Evolutionary conservation across 495 filamentous ascomycete genomes (phyloP), one percentile per base, ranked within the genome.

Genomic region (Astrothelium macrocarpum): DNA sequence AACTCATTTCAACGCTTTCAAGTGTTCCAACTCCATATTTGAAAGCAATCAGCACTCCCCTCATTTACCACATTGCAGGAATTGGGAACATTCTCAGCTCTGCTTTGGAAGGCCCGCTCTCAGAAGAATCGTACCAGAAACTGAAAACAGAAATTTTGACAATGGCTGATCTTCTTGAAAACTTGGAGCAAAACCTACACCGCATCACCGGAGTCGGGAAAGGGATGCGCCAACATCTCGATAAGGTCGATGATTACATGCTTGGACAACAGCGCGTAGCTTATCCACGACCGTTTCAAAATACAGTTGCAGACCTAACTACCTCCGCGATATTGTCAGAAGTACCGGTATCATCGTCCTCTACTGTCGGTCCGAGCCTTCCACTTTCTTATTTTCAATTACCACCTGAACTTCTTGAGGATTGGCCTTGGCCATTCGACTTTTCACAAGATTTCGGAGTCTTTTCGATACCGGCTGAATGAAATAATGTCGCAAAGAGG

Each of bases 21-120:
- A 73, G 73, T 34, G 74, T 81, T 0, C 80, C 79, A 0, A 68
- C 75, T 20, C 70, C 75, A 49, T 79, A 80, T 62, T 62, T 80
- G 49, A 75, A 73, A 53, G 78, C 78, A 5, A 81, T 83, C 61
- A 78, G 75, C 65, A 77, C 78, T n/a, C 79, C 80, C 49, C 68
- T 81, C 32, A 70, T 81, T 12, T 75, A 81, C 62, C 80, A 82
- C 65, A 73, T 82, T 9, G 78, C 73, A 14, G 78, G 78, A 26
- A 79, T 82, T 39, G 80, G 79, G 23, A 74, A 72, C 18, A 80
- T 83, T 62, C 72, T 83, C 20, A 75, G 74, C 12, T 80, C 78
- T 7, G 76, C 78, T 53, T 77, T 81, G 69, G 77, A 81, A 66
- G 78, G 78, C 3, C 76, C 71, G 36, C 62, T 82, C 32, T 79